These are phyloP conservation scores for Trametes sp. DNA, from an alignment of 1,284 basidiomycete species.

Conservation along the genomic window DNA sequence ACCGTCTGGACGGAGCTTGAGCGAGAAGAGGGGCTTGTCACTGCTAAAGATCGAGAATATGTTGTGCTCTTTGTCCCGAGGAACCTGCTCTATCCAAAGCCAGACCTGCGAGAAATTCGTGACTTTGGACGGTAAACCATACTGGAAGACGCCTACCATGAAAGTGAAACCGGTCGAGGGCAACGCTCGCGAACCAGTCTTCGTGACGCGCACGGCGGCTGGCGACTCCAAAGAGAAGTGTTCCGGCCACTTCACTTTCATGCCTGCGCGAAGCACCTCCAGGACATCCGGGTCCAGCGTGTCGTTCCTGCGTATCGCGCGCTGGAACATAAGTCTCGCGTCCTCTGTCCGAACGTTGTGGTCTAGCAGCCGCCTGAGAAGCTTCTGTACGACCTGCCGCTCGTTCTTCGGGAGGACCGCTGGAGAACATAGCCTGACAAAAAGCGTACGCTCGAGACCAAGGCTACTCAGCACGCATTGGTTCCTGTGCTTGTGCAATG, in stretches of 20 bases:
- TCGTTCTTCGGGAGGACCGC: slow-evolving; percentile 50
- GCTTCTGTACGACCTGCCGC: slow-evolving; percentile 62
- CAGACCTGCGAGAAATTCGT: slow-evolving; percentile 58
- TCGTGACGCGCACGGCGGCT: slow-evolving; percentile 55
- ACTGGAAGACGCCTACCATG: slow-evolving; percentile 54
- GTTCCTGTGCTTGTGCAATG: slow-evolving; percentile 68
- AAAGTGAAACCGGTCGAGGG: slow-evolving; percentile 71
- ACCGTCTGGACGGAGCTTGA: slow-evolving; percentile 63
- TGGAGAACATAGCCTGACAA: slow-evolving; percentile 46
- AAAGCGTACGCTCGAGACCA: slow-evolving; percentile 60
- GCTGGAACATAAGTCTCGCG: slow-evolving; percentile 65
- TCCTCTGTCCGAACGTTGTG: slow-evolving; percentile 72
- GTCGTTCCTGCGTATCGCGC: slow-evolving; percentile 50
- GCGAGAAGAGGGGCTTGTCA: slow-evolving; percentile 48
- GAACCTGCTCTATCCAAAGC: slow-evolving; percentile 70
- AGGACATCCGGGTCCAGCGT: slow-evolving; percentile 66
- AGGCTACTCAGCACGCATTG: slow-evolving; percentile 67
- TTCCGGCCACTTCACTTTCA: slow-evolving; percentile 76
- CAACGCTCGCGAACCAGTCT: slow-evolving; percentile 55
- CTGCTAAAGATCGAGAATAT: slow-evolving; percentile 56
- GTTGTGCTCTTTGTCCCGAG: slow-evolving; percentile 48
- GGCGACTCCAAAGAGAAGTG: slow-evolving; percentile 72
- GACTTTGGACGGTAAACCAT: background rate
- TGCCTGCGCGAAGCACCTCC: slow-evolving; percentile 70
- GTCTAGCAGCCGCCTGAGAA: slow-evolving; percentile 70